A percentile compares a stretch with the other conserved stretches of the same genome.
Evolutionary conservation across 192 early-diverging fungal species (phyloP).

Genomic region (Backusella circina): DNA sequence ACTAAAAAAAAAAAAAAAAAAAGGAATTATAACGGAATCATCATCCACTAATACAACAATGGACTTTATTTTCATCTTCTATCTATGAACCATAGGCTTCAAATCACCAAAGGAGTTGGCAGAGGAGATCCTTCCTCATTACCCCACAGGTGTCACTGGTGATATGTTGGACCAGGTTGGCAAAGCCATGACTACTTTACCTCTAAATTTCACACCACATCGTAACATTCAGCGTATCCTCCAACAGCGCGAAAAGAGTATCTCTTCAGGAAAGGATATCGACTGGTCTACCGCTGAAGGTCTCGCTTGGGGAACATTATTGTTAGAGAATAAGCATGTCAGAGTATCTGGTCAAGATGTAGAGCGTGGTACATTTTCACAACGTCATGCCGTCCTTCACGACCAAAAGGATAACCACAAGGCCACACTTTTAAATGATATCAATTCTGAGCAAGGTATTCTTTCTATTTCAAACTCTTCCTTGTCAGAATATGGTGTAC

Average conservation of each 20-base stretch:
- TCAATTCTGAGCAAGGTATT: constrained; percentile 79
- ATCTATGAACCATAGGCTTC: constrained; percentile 57
- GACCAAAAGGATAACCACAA: constrained; percentile 85
- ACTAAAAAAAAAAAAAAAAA: not conserved
- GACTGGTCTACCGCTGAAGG: constrained; percentile 96
- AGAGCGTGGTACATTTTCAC: constrained; percentile 99
- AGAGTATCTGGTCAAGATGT: constrained; percentile 95
- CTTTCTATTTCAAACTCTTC: constrained; percentile 95
- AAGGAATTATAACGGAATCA: not conserved
- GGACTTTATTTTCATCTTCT: too few species aligned
- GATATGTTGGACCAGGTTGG: constrained; percentile 82
- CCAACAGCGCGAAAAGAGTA: constrained; percentile 74
- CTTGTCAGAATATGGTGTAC: constrained; percentile 89
- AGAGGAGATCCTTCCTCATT: constrained; percentile 61
- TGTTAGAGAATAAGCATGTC: constrained; percentile 89
- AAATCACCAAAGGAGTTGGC: constrained; percentile 73
- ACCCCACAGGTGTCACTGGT: constrained; percentile 64
- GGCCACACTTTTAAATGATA: constrained; percentile 80
- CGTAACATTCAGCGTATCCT: constrained; percentile 82
- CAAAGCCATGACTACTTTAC: constrained; percentile 72
- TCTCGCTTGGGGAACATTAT: constrained; percentile 87
- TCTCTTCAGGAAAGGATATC: constrained; percentile 76
- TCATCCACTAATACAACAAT: not conserved
- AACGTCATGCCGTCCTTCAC: constrained; percentile 94
- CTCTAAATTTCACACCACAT: constrained; percentile 81